Conservation (phyloP, 345 rosid genomes). For the Lepidium sativum region DNA sequence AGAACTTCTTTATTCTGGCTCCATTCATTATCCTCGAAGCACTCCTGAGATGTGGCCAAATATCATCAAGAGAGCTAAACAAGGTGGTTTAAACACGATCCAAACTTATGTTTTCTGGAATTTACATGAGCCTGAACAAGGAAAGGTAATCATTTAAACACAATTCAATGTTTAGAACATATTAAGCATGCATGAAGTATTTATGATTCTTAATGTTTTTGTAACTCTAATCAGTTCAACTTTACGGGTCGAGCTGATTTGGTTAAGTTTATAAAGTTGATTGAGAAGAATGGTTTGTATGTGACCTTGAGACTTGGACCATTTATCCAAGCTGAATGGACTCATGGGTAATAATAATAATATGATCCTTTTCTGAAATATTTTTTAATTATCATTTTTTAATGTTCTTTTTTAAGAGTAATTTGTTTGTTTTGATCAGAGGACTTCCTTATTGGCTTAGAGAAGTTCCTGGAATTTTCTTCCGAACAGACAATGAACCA, state of each 20-base stretch:
- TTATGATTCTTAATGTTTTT: neutral
- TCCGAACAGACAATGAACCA: conserved; percentile 60
- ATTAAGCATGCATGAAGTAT: neutral
- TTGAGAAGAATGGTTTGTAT: conserved; percentile 49
- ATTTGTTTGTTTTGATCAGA: conserved; percentile 19
- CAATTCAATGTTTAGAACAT: neutral
- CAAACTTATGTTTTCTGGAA: conserved; percentile 76
- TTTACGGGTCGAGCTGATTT: conserved; percentile 67
- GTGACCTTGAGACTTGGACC: conserved; percentile 77
- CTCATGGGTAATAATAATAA: conserved; percentile 56
- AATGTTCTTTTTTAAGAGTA: neutral
- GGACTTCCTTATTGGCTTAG: conserved; percentile 88
- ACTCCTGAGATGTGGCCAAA: conserved; percentile 38
- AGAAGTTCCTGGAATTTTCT: conserved; percentile 51
- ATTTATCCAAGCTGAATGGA: conserved; percentile 96
- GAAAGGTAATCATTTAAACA: conserved; percentile 15
- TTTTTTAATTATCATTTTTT: neutral
- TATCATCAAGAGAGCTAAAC: conserved; percentile 31
- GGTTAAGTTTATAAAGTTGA: conserved; percentile 66
- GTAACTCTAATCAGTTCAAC: conserved; percentile 33
- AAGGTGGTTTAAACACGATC: conserved; percentile 55
- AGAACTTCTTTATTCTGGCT: conserved; percentile 25
- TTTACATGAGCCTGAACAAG: conserved; percentile 45
- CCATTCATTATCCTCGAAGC: conserved; percentile 26
- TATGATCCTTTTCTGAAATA: neutral